Conservation (phyloP, 208 protist species). For the Acanthamoeba rhysodes region DNA sequence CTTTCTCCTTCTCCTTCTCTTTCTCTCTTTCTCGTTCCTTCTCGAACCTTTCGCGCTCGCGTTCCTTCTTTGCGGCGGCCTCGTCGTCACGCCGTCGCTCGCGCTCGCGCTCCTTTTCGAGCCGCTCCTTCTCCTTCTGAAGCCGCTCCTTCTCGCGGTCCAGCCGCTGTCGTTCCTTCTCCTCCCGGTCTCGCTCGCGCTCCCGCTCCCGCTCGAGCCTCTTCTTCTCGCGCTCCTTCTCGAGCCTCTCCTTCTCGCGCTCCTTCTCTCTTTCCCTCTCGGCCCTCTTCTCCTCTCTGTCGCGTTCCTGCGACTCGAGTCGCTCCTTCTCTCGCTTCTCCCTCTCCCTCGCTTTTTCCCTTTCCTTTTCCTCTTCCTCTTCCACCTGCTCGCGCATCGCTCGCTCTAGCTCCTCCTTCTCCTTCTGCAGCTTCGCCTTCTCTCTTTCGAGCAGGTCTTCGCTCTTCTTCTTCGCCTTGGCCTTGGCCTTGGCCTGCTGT, state of each 20-base stretch:
- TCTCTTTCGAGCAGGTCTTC: no score
- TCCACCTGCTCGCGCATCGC: not conserved
- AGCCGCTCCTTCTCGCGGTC: not conserved
- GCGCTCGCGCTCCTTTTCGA: conserved; percentile 16
- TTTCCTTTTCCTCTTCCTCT: not conserved
- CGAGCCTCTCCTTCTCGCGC: not conserved
- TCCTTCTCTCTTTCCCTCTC: not conserved
- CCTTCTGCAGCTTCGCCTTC: not conserved
- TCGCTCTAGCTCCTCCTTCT: not conserved
- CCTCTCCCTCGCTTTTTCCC: not conserved
- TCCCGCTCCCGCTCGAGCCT: not conserved
- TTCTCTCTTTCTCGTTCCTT: not conserved
- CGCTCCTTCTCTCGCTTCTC: not conserved
- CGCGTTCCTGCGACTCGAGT: not conserved
- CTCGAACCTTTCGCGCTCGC: not conserved
- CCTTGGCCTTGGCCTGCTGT: not conserved
- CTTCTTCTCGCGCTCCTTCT: not conserved
- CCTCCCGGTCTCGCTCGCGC: not conserved
- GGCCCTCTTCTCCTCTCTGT: not conserved
- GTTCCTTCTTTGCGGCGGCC: not conserved
- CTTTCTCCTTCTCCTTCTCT: not conserved
- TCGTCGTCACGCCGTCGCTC: not conserved
- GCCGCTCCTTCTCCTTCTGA: conserved; percentile 16
- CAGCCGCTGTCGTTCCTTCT: not conserved
- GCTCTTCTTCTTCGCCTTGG: not conserved